Conservation (phyloP, 805 yeast genomes). For the Yarrowia osloensis region DNA sequence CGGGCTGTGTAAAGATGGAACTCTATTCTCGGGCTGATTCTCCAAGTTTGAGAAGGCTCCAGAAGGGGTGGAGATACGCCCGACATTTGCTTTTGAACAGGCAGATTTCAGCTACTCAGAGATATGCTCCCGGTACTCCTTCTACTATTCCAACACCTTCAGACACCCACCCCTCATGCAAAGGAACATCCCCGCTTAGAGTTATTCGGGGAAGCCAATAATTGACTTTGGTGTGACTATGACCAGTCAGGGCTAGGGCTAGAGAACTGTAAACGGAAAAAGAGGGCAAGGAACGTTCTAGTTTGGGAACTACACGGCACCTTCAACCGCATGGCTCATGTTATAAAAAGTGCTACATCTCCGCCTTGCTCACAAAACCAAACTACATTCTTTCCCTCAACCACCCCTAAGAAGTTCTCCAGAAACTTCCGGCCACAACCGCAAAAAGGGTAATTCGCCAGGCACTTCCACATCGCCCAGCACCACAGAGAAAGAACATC, state of each 20-base stretch:
- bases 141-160: too few relatives aligned
- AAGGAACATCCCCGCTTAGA: neutral
- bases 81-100: too few relatives aligned
- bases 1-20: neutral
- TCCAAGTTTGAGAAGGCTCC: too few relatives aligned
- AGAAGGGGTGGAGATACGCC: too few relatives aligned
- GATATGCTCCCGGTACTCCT: too few relatives aligned
- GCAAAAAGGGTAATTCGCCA: neutral
- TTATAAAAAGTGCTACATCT: slow-evolving; percentile 17
- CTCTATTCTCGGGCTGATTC: neutral
- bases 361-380: neutral
- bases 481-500: neutral
- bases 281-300: neutral
- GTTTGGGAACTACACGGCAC: neutral
- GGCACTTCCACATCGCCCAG: slow-evolving; percentile 9
- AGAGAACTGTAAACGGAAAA: neutral
- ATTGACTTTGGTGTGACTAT: slow-evolving; percentile 15
- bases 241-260: slow-evolving; percentile 27
- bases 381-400: slow-evolving; percentile 15
- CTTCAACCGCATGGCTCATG: slow-evolving; percentile 24
- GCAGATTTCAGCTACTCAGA: too few relatives aligned
- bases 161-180: neutral
- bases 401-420: neutral
- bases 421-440: neutral
- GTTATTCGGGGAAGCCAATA: neutral